Percentiles rank a stretch among this genome's conserved stretches.
phyloP scores from a whole-genome alignment of 2,329 filamentous ascomycete genomes.

The Polytolypa hystricis region DNA sequence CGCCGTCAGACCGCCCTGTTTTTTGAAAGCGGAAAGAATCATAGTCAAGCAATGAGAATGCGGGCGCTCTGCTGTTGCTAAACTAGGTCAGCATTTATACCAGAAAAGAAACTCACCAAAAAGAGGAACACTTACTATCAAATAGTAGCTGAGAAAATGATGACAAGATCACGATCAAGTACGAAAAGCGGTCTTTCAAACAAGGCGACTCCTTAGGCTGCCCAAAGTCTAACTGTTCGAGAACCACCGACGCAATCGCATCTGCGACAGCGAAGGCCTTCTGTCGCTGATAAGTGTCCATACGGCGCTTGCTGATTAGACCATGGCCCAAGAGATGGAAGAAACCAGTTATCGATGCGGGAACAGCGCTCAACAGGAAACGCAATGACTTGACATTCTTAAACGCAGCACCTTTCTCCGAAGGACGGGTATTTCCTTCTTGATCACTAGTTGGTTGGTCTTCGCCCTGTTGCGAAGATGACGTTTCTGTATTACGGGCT shows the following conservation, averaged over 20 bases:
- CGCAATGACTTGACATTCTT: constrained; percentile 71
- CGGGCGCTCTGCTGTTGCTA: constrained; percentile 39
- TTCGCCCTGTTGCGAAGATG: neutral
- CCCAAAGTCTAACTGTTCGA: constrained; percentile 52
- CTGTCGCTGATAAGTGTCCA: constrained; percentile 53
- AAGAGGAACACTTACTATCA: constrained; percentile 42
- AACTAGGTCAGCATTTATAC: constrained; percentile 8
- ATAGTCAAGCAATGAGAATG: constrained; percentile 50
- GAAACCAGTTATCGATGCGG: constrained; percentile 70
- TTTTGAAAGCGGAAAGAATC: constrained; percentile 78
- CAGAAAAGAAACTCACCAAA: neutral
- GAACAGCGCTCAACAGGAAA: constrained; percentile 65
- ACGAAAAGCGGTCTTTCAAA: constrained; percentile 51
- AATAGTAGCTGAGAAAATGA: constrained; percentile 69
- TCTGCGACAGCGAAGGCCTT: constrained; percentile 52
- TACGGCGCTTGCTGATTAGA: constrained; percentile 61
- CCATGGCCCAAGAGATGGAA: constrained; percentile 78
- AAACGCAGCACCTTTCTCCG: constrained; percentile 35
- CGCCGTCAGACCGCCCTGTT: constrained; percentile 61
- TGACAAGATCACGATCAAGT: constrained; percentile 71
- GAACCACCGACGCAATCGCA: constrained; percentile 59
- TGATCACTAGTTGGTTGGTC: constrained; percentile 6
- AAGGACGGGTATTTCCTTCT: constrained; percentile 12
- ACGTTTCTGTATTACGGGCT: neutral
- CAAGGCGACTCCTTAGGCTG: constrained; percentile 40